Evolutionary conservation across 2,329 filamentous ascomycete genomes (phyloP).

Genomic region (Aspergillus oerlinghausenensis): DNA sequence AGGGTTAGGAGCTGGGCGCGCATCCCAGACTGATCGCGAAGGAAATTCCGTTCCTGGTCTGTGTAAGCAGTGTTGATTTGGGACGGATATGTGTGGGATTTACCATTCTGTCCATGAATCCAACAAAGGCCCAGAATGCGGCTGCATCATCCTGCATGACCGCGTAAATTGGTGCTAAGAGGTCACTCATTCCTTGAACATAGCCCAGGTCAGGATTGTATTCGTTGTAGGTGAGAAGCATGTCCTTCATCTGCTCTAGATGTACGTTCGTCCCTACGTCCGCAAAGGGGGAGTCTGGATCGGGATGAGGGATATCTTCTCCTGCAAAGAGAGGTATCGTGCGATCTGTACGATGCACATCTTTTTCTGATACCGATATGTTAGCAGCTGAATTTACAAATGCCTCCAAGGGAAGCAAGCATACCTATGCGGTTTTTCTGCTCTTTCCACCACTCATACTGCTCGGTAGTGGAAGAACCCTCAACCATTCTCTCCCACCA

Average conservation of each 20-base stretch:
- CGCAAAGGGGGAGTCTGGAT: constrained; percentile 91
- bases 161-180: constrained; percentile 92
- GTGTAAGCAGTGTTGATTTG: constrained; percentile 2
- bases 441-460: constrained; percentile 95
- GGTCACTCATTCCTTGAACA: constrained; percentile 97
- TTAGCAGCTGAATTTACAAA: constrained; percentile 21
- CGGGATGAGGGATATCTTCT: constrained; percentile 93
- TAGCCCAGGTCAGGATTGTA: constrained; percentile 95
- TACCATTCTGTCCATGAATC: constrained; percentile 94
- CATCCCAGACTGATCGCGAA: constrained; percentile 96
- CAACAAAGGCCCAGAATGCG: constrained; percentile 93
- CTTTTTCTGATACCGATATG: constrained; percentile 69
- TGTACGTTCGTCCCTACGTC: constrained; percentile 93
- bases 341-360: constrained; percentile 94
- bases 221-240: constrained; percentile 97
- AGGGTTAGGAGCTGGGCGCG: constrained; percentile 82
- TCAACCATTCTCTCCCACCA: constrained; percentile 97
- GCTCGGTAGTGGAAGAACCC: constrained; percentile 70
- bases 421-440: constrained; percentile 89
- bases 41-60: constrained; percentile 75
- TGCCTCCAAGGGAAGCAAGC: constrained; percentile 22
- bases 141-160: constrained; percentile 96
- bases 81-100: constrained; percentile 1
- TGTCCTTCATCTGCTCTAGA: constrained; percentile 97
- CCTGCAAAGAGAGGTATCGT: constrained; percentile 92